Percentiles rank a stretch among this genome's conserved stretches.
Conservation (phyloP, 805 yeast genomes). For the Sugiyamaella qingdaonensis region DNA sequence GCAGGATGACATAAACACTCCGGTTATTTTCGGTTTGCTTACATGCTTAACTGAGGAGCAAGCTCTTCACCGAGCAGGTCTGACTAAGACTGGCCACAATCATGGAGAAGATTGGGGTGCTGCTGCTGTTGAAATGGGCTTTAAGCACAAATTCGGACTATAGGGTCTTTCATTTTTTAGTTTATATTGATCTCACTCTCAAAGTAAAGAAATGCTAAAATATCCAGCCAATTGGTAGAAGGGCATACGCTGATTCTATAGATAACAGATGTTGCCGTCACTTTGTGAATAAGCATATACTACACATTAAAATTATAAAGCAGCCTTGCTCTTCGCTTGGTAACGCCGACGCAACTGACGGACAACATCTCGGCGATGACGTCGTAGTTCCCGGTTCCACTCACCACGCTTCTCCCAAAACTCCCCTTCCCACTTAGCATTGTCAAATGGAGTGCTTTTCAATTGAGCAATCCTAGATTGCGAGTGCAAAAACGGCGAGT, state of each 20-base stretch:
- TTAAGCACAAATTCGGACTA: slow-evolving; percentile 23
- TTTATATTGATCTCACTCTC: neutral
- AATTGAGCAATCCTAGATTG: slow-evolving; percentile 66
- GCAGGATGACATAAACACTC: slow-evolving; percentile 64
- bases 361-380: slow-evolving; percentile 67
- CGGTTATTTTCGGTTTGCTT: slow-evolving; percentile 89
- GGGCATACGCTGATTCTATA: neutral
- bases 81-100: slow-evolving; percentile 72
- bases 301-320: neutral
- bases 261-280: too few species aligned
- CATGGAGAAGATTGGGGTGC: slow-evolving; percentile 99
- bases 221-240: neutral
- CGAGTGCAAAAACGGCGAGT: slow-evolving; percentile 81
- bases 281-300: too few species aligned
- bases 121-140: slow-evolving; percentile 94
- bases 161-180: neutral
- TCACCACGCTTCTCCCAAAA: slow-evolving; percentile 84
- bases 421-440: slow-evolving; percentile 60
- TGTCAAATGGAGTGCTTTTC: slow-evolving; percentile 25
- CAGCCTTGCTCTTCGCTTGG: slow-evolving; percentile 12
- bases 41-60: slow-evolving; percentile 94
- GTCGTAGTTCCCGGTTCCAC: slow-evolving; percentile 68
- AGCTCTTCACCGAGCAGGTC: slow-evolving; percentile 89
- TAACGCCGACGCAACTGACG: slow-evolving; percentile 50
- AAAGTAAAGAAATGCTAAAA: neutral